These are phyloP conservation scores for Xylaria digitata DNA, from an alignment of 2,329 filamentous ascomycete genomes.

Conservation along the genomic window DNA sequence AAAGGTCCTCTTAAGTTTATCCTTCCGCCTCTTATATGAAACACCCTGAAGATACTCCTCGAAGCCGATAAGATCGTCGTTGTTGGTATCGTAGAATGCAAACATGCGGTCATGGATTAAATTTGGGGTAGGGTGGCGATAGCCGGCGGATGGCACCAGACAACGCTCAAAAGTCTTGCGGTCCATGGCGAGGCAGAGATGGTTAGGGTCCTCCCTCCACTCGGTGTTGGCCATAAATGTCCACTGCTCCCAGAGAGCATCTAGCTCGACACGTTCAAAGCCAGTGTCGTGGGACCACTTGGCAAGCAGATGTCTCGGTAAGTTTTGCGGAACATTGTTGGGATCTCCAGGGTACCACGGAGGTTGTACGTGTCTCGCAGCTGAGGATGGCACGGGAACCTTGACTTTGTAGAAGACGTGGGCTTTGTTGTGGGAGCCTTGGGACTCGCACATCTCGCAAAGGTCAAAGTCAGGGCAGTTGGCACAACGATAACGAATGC, in stretches of 20 bases:
- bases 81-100: conserved; percentile 92
- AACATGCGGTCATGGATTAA: conserved; percentile 97
- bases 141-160: conserved; percentile 85
- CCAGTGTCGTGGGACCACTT: conserved; percentile 77
- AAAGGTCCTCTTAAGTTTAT: conserved; percentile 80
- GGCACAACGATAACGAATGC: conserved; percentile 91
- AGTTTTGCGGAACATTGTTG: conserved; percentile 71
- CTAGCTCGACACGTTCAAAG: conserved; percentile 87
- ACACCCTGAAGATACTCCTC: conserved; percentile 89
- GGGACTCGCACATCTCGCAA: conserved; percentile 90
- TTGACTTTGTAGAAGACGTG: conserved; percentile 98
- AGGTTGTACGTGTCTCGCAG: conserved; percentile 81
- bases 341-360: conserved; percentile 92
- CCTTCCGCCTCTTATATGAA: conserved; percentile 74
- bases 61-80: conserved; percentile 89
- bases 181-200: conserved; percentile 85
- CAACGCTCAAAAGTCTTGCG: conserved; percentile 92
- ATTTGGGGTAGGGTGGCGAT: conserved; percentile 81
- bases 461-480: conserved; percentile 97
- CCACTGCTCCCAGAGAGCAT: conserved; percentile 97
- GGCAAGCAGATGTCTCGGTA: conserved; percentile 75
- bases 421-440: conserved; percentile 82
- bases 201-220: conserved; percentile 83
- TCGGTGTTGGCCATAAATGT: conserved; percentile 90
- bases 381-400: conserved; percentile 86